Evolutionary conservation across 192 early-diverging fungal species (phyloP), one percentile per base, ranked within the genome.

Genomic region (Coemansia umbellata): DNA sequence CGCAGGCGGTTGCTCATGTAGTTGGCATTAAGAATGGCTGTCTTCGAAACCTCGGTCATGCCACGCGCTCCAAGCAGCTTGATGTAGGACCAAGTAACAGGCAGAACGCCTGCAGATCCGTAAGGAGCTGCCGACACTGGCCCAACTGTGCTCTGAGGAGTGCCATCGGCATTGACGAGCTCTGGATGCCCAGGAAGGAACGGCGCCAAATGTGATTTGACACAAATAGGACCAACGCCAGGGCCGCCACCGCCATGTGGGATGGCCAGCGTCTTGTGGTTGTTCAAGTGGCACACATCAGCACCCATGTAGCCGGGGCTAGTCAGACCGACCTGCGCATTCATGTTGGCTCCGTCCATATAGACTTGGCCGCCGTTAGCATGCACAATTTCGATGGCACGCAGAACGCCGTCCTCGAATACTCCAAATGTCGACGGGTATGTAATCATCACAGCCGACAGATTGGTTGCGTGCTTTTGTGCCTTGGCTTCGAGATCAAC

Each of bases 261-360:
- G 65, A 99, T 97, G 48, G 88, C 93, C 80, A 97, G 91, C 17
- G 96, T 97, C 87, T 99, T 99, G 87, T 99, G 96, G 74, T 95
- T 81, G 85, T 99, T 99, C 78, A 99, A 80, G 68, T 99, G 96
- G 80, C 96, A 99, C 24, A 99, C 96, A 79, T 99, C 96, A 50
- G 94, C 94, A 31, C 96, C 96, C 64, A 97, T 97, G 53, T 94
- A 91, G 31, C 86, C 96, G 45, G 90, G 90, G 37, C 82, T 88
- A 43, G 85, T 87, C 49, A 85, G 81, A 43, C 87, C 89, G 41
- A 91, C 89, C 72, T 92, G 91, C 10, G 89, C 89, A 66, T 92
- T 92, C 78, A 92, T 81, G 80, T 91, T 92, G 44, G 89, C 89
- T 44, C 91, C 97, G 70, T 99, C 97, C 91, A 99, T 94, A 75